Conservation (phyloP, 2,329 filamentous ascomycete species). For the Phaeosphaeriaceae sp. region DNA sequence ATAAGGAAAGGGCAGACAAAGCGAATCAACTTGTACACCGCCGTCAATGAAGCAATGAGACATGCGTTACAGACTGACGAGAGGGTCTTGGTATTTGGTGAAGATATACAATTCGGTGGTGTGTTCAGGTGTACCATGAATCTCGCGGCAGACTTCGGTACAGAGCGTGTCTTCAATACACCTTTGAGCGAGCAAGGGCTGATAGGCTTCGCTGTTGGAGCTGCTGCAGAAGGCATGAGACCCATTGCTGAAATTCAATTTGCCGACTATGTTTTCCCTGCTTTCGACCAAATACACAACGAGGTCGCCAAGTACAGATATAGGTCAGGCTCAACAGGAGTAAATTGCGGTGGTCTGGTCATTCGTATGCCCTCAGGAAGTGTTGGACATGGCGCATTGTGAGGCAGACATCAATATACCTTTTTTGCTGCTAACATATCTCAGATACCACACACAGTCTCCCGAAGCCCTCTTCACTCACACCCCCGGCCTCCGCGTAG, state of each 20-base stretch:
- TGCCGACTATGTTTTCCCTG: constrained; percentile 91
- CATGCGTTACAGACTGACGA: constrained; percentile 85
- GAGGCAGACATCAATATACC: constrained; percentile 23
- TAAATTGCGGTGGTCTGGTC: constrained; percentile 76
- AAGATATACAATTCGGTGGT: constrained; percentile 96
- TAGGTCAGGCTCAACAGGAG: constrained; percentile 66
- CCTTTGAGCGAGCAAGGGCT: constrained; percentile 94
- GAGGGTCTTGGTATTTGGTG: constrained; percentile 88
- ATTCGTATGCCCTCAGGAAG: constrained; percentile 90
- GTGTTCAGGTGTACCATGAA: constrained; percentile 96
- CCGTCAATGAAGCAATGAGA: constrained; percentile 88
- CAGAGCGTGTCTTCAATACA: constrained; percentile 93
- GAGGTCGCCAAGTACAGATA: constrained; percentile 90
- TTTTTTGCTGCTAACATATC: constrained; percentile 9
- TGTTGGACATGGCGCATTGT: constrained; percentile 86
- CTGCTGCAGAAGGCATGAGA: constrained; percentile 88
- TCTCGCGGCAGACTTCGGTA: constrained; percentile 84
- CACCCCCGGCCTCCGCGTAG: constrained; percentile 82
- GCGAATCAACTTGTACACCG: constrained; percentile 91
- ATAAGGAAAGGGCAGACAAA: constrained; percentile 75
- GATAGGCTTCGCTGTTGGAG: constrained; percentile 89
- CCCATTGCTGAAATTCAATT: constrained; percentile 96
- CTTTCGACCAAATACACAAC: constrained; percentile 93
- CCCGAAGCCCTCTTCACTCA: constrained; percentile 90
- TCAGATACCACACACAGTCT: constrained; percentile 82